Evolutionary conservation across 352 stramenopile species (phyloP).

Genomic region (Globisporangium nodosum): DNA sequence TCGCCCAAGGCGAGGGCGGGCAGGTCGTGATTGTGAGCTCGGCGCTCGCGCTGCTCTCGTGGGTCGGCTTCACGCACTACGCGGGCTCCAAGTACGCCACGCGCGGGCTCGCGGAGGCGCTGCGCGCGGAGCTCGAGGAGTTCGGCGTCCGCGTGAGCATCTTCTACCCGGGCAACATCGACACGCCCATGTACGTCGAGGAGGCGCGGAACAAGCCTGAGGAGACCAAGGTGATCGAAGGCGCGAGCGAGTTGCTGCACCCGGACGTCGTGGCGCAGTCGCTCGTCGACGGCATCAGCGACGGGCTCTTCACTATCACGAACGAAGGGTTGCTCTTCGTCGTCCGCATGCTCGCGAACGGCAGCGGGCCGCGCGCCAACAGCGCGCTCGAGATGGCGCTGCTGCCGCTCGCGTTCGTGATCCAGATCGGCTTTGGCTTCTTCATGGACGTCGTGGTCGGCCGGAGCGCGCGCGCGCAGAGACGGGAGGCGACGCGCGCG

Average conservation of each 20-base stretch:
- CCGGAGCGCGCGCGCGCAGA: neutral
- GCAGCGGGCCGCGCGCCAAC: neutral
- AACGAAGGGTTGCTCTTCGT: neutral
- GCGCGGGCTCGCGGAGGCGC: slow-evolving; percentile 67
- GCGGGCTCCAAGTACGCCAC: slow-evolving; percentile 78
- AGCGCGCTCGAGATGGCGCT: neutral
- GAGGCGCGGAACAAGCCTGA: slow-evolving; percentile 72
- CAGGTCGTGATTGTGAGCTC: slow-evolving; percentile 74
- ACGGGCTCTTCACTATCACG: slow-evolving; percentile 57
- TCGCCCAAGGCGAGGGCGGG: slow-evolving; percentile 45
- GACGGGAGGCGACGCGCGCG: neutral
- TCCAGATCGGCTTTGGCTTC: neutral
- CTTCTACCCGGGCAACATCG: slow-evolving; percentile 83
- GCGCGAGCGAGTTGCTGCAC: slow-evolving; percentile 33
- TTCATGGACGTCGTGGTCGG: neutral
- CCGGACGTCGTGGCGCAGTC: slow-evolving; percentile 62
- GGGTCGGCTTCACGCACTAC: slow-evolving; percentile 82
- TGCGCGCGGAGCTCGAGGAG: slow-evolving; percentile 73
- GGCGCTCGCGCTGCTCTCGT: slow-evolving; percentile 62
- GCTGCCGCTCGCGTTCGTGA: neutral
- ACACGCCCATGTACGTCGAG: slow-evolving; percentile 66
- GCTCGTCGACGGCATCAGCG: slow-evolving; percentile 54
- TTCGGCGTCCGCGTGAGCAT: slow-evolving; percentile 70
- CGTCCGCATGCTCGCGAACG: neutral
- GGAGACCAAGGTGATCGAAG: slow-evolving; percentile 75